Conservation (phyloP, 2,329 filamentous ascomycete species). For the Mycosphaerella arachidis region DNA sequence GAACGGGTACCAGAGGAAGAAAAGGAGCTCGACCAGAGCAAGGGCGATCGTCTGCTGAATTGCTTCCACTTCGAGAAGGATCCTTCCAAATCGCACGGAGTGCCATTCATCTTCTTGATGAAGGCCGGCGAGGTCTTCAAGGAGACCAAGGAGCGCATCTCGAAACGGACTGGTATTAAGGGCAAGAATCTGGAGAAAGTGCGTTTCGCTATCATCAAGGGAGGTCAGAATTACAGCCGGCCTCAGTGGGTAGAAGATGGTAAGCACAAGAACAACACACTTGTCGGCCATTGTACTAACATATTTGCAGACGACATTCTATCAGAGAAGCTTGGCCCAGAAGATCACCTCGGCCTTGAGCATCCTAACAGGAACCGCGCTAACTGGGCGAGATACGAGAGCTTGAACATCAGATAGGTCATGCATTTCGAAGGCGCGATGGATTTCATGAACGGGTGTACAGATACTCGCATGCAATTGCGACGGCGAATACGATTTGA, state of each 20-base stretch:
- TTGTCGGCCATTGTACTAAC: slow-evolving; percentile 7
- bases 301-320: slow-evolving; percentile 42
- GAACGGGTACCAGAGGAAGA: slow-evolving; percentile 74
- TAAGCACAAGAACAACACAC: slow-evolving; percentile 44
- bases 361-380: slow-evolving; percentile 59
- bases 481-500: background rate
- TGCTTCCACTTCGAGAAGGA: slow-evolving; percentile 94
- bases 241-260: slow-evolving; percentile 83
- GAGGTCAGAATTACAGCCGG: slow-evolving; percentile 63
- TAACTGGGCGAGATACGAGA: slow-evolving; percentile 58
- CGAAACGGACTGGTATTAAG: slow-evolving; percentile 88
- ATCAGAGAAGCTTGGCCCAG: slow-evolving; percentile 39
- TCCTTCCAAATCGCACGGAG: slow-evolving; percentile 73
- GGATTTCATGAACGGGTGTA: background rate
- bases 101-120: slow-evolving; percentile 86
- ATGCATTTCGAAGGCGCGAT: background rate
- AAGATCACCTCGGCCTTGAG: slow-evolving; percentile 51
- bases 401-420: slow-evolving; percentile 57
- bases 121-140: slow-evolving; percentile 82
- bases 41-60: slow-evolving; percentile 62
- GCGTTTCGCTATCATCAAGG: slow-evolving; percentile 78
- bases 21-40: slow-evolving; percentile 21
- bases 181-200: slow-evolving; percentile 99
- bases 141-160: slow-evolving; percentile 90
- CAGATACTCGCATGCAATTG: slow-evolving; percentile 3